phyloP scores from a whole-genome alignment of 31 red algal species.

The Bonnemaisonia californica region DNA sequence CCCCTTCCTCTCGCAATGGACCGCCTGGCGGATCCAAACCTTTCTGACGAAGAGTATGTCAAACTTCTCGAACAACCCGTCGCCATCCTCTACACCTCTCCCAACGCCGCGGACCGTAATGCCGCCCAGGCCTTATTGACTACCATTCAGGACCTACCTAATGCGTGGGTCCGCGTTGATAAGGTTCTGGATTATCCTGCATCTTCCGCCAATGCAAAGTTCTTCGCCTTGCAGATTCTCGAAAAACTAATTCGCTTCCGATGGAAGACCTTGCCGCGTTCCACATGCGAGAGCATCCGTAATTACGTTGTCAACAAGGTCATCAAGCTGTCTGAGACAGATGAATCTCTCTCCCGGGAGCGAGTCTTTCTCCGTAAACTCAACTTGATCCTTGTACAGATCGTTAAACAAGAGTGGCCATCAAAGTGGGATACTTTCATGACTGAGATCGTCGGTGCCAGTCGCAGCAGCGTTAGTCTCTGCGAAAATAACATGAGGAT shows the following conservation, averaged over 20 bases:
- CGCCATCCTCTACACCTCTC: slow-evolving; percentile 71
- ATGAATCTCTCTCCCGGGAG: slow-evolving; percentile 67
- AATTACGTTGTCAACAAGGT: slow-evolving; percentile 95
- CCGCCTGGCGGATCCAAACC: slow-evolving; percentile 71
- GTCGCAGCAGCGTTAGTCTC: slow-evolving; percentile 71
- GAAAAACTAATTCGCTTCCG: slow-evolving; percentile 91
- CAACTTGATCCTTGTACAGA: slow-evolving; percentile 90
- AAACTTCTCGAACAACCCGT: slow-evolving; percentile 79
- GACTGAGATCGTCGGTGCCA: slow-evolving; percentile 88
- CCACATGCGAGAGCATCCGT: slow-evolving; percentile 87
- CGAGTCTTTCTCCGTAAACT: slow-evolving; percentile 90
- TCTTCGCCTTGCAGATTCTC: slow-evolving; percentile 93
- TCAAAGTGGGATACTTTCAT: slow-evolving; percentile 91
- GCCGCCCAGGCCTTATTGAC: slow-evolving; percentile 81
- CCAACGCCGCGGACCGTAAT: slow-evolving; percentile 69
- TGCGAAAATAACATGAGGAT: slow-evolving; percentile 99
- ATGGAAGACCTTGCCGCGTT: slow-evolving; percentile 94
- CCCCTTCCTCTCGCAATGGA: slow-evolving; percentile 46
- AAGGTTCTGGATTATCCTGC: slow-evolving; percentile 85
- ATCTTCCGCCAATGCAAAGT: slow-evolving; percentile 78
- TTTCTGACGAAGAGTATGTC: slow-evolving; percentile 93
- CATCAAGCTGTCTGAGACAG: slow-evolving; percentile 78
- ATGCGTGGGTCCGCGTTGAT: slow-evolving; percentile 94
- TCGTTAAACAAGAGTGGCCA: slow-evolving; percentile 99
- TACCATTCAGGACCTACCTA: slow-evolving; percentile 75